Conservation (phyloP, 2,329 filamentous ascomycete species). For the Curvularia lunata region DNA sequence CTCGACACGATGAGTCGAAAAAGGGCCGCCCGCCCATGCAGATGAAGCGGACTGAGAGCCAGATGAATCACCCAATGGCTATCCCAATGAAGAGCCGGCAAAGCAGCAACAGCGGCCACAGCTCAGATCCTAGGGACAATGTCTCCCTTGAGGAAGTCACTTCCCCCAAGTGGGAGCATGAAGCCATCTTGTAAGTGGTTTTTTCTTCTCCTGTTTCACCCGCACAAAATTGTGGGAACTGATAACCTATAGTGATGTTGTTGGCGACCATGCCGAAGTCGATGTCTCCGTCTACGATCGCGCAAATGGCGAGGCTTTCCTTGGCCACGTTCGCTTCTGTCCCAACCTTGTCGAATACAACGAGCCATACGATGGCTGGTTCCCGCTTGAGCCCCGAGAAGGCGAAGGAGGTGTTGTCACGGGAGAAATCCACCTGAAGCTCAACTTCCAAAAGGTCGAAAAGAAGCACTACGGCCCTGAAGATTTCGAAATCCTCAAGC, state of each 20-base stretch:
- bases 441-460: slow-evolving; percentile 80
- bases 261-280: slow-evolving; percentile 86
- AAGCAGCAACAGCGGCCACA: slow-evolving; percentile 93
- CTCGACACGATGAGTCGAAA: slow-evolving; percentile 65
- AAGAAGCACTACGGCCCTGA: slow-evolving; percentile 92
- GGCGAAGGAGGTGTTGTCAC: slow-evolving; percentile 77
- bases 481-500: slow-evolving; percentile 93
- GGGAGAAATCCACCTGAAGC: slow-evolving; percentile 87
- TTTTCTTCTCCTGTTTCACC: background rate
- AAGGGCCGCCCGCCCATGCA: slow-evolving; percentile 53
- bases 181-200: slow-evolving; percentile 86
- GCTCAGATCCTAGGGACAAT: slow-evolving; percentile 57
- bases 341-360: slow-evolving; percentile 72
- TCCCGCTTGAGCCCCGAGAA: slow-evolving; percentile 77
- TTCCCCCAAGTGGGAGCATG: slow-evolving; percentile 93
- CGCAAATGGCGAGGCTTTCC: slow-evolving; percentile 81
- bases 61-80: slow-evolving; percentile 83
- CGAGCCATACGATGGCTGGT: slow-evolving; percentile 82
- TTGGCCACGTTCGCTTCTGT: slow-evolving; percentile 86
- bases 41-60: slow-evolving; percentile 73
- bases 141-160: slow-evolving; percentile 70
- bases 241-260: slow-evolving; percentile 74
- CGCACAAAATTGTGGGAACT: slow-evolving; percentile 20
- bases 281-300: slow-evolving; percentile 95
- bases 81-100: slow-evolving; percentile 97